These are phyloP conservation scores for Naganishia albida DNA, from an alignment of 1,284 basidiomycete genomes.

Conservation along the genomic window DNA sequence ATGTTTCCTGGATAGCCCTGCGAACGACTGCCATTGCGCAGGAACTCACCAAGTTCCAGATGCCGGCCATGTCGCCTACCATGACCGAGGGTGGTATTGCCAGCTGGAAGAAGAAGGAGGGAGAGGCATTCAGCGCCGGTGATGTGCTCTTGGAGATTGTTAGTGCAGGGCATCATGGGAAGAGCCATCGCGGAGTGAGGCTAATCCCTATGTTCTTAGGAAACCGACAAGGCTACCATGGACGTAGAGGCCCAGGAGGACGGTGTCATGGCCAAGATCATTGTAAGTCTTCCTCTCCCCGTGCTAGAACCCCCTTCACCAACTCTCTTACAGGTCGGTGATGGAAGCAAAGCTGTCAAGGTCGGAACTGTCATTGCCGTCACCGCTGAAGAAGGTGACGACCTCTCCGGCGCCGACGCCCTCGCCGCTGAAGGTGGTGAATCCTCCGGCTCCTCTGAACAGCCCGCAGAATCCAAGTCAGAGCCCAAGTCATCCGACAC, in stretches of 20 bases:
- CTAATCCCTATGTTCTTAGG: conserved; percentile 58
- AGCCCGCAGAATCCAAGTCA: conserved; percentile 34
- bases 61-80: conserved; percentile 99
- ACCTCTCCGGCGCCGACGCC: conserved; percentile 61
- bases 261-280: conserved; percentile 87
- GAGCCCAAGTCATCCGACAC: conserved; percentile 35
- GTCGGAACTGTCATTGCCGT: conserved; percentile 89
- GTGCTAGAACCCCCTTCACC: background rate
- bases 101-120: conserved; percentile 95
- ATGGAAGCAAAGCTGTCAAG: conserved; percentile 81
- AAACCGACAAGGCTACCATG: conserved; percentile 99
- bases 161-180: conserved; percentile 44
- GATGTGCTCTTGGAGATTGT: conserved; percentile 82
- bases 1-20: conserved; percentile 60
- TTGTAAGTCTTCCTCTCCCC: conserved; percentile 52
- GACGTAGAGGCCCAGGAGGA: conserved; percentile 99
- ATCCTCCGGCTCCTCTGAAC: conserved; percentile 35
- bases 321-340: conserved; percentile 61
- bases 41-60: conserved; percentile 85
- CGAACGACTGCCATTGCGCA: conserved; percentile 74
- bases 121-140: conserved; percentile 82
- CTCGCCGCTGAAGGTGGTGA: conserved; percentile 27
- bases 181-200: background rate
- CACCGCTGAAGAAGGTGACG: conserved; percentile 89
- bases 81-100: conserved; percentile 99